Conservation (phyloP, 805 yeast species). For the Ogataea neopini region DNA sequence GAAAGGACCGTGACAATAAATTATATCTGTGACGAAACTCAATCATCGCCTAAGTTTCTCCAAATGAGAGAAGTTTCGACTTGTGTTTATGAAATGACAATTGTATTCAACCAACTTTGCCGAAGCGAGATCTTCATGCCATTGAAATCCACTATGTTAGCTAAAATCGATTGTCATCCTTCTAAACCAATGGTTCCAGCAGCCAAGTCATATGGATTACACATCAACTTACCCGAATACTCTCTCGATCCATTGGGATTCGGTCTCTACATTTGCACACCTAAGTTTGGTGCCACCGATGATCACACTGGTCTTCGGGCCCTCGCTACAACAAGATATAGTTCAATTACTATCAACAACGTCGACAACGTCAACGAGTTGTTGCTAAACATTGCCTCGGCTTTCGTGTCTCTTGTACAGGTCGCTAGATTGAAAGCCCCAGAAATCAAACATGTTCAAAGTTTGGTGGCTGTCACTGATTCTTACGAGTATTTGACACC, state of each 20-base stretch:
- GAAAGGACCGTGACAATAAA: slow-evolving; percentile 30
- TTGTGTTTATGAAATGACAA: slow-evolving; percentile 32
- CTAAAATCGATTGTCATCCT: slow-evolving; percentile 23
- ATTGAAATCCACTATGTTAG: slow-evolving; percentile 6
- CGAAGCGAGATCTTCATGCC: slow-evolving; percentile 24
- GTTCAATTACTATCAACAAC: not conserved
- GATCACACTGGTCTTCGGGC: not conserved
- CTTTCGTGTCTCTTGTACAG: slow-evolving; percentile 5
- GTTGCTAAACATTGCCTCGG: slow-evolving; percentile 8
- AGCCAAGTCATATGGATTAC: not conserved
- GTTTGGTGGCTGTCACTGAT: slow-evolving; percentile 7
- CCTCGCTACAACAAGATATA: not conserved
- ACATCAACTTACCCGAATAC: slow-evolving; percentile 8
- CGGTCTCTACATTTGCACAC: slow-evolving; percentile 19
- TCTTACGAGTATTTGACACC: slow-evolving; percentile 10
- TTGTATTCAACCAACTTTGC: slow-evolving; percentile 29
- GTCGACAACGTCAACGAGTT: slow-evolving; percentile 6
- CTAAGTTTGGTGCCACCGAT: not conserved
- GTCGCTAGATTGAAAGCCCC: not conserved
- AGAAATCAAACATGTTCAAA: not conserved
- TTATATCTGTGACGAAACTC: slow-evolving; percentile 30
- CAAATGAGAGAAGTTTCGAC: slow-evolving; percentile 33
- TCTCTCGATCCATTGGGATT: slow-evolving; percentile 20
- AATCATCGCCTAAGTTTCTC: slow-evolving; percentile 20
- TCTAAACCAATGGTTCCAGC: not conserved